phyloP scores from a whole-genome alignment of 805 yeast genomes.

The Metschnikowia lachancei region DNA sequence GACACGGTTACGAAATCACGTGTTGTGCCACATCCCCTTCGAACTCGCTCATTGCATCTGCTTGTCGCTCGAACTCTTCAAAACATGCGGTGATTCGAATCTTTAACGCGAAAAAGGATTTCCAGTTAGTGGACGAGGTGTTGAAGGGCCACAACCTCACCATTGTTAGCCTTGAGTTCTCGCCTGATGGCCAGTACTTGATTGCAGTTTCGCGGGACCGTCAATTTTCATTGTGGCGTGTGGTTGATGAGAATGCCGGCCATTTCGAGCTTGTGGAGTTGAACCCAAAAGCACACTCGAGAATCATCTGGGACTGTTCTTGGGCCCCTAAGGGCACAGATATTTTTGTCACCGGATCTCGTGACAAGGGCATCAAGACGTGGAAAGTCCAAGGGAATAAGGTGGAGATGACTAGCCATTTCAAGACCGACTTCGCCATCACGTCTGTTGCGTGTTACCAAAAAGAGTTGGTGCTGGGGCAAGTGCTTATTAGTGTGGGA shows the following conservation, averaged over 20 bases:
- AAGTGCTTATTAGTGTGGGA: constrained; percentile 56
- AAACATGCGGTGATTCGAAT: constrained; percentile 84
- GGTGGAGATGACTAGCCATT: constrained; percentile 35
- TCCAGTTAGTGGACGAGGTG: constrained; percentile 44
- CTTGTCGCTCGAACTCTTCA: constrained; percentile 84
- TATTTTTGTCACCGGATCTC: constrained; percentile 76
- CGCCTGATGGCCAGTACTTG: constrained; percentile 61
- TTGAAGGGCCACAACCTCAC: constrained; percentile 77
- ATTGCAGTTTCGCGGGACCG: constrained; percentile 88
- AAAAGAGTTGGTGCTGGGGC: constrained; percentile 23
- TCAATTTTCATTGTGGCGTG: constrained; percentile 71
- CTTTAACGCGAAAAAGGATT: constrained; percentile 59
- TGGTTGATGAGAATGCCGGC: constrained; percentile 24
- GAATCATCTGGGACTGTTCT: constrained; percentile 94
- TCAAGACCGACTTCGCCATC: constrained; percentile 55
- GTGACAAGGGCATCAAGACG: constrained; percentile 76
- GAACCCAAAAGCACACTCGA: constrained; percentile 75
- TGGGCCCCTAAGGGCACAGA: constrained; percentile 59
- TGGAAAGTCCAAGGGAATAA: constrained; percentile 52
- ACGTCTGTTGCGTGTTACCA: constrained; percentile 62
- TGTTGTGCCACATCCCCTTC: constrained; percentile 71
- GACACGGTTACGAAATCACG: constrained; percentile 94
- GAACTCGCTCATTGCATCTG: constrained; percentile 68
- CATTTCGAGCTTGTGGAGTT: constrained; percentile 41
- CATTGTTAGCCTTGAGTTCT: constrained; percentile 76